Evolutionary conservation across 148 eudicot genomes (phyloP), one percentile per base, ranked within the genome.

Genomic region (Oxyria digyna): DNA sequence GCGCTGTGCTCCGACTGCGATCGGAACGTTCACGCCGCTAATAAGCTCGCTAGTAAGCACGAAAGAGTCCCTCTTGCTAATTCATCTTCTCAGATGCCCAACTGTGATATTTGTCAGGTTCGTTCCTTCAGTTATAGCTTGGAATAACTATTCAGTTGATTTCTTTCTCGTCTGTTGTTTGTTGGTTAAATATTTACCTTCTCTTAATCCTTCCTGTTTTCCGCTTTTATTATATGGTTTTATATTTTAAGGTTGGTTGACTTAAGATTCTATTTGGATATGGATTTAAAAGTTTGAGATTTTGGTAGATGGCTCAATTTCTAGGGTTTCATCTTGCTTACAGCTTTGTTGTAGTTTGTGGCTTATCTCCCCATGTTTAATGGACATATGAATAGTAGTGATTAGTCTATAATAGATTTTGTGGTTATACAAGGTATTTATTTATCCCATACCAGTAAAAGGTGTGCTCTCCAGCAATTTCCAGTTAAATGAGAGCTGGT

Each of bases 81-180:
- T 65, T 75, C 88, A 4, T 72, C 87, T 18, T 78, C 88, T 17
- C 78, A 72, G 57, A 84, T 87, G 80, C 96, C 96, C 46, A 84
- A 83, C 70, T 93, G 98, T 26, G 98, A 93, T 71, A 89, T 93
- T 38, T 93, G 98, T 72, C 98, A 93, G 90, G 98, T 92, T 18
- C 11, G 24, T 32, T 63, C 21, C 50, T 4, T 12, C 0, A 35
- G 0, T 46, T 49, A n/a, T n/a, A 62, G 59, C 12, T 31, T 5
- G 14, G 6, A n/a, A n/a, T 37, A n/a, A 0, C 6, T 26, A 65
- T 14, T 24, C 24, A 38, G 0, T n/a, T 55, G 26, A 0, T 15
- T 70, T 31, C 15, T 14, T 62, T 31, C 32, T 6, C 42, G n/a
- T 62, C 38, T 37, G 43, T 37, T 35, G 14, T 46, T 37, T 35